These are phyloP conservation scores for Leccinum huronense DNA, from an alignment of 1,284 basidiomycete species.

Conservation along the genomic window DNA sequence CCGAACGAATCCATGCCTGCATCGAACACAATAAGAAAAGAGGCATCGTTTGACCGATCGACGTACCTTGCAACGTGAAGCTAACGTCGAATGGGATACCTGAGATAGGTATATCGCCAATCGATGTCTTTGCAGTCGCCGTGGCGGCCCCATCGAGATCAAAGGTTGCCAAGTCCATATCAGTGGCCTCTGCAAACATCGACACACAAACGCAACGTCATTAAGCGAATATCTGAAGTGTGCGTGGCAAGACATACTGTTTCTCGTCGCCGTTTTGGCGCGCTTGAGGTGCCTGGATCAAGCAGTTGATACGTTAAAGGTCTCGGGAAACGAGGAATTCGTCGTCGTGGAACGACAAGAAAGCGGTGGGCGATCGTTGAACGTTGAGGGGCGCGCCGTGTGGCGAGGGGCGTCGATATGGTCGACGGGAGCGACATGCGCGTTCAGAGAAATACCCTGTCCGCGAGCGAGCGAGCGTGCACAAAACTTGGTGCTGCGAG, in stretches of 20 bases:
- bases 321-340: too few species aligned
- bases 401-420: too few species aligned
- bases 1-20: constrained; percentile 56
- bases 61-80: constrained; percentile 52
- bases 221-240: constrained; percentile 41
- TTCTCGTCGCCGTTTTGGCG: too few species aligned
- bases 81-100: constrained; percentile 64
- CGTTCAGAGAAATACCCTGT: constrained; percentile 34
- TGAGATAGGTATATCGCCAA: constrained; percentile 66
- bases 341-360: too few species aligned
- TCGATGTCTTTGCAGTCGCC: constrained; percentile 61
- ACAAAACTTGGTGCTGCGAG: too few species aligned
- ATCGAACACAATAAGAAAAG: background rate
- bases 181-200: constrained; percentile 61
- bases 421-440: too few species aligned
- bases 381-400: too few species aligned
- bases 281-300: too few species aligned
- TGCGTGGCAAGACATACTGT: too few species aligned
- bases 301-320: too few species aligned
- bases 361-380: too few species aligned
- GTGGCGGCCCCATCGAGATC: constrained; percentile 58
- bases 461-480: too few species aligned
- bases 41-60: background rate
- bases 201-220: constrained; percentile 50
- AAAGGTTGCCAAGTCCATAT: constrained; percentile 47